phyloP scores from a whole-genome alignment of 768 basidiomycete genomes.

The Mrakia blollopis region DNA sequence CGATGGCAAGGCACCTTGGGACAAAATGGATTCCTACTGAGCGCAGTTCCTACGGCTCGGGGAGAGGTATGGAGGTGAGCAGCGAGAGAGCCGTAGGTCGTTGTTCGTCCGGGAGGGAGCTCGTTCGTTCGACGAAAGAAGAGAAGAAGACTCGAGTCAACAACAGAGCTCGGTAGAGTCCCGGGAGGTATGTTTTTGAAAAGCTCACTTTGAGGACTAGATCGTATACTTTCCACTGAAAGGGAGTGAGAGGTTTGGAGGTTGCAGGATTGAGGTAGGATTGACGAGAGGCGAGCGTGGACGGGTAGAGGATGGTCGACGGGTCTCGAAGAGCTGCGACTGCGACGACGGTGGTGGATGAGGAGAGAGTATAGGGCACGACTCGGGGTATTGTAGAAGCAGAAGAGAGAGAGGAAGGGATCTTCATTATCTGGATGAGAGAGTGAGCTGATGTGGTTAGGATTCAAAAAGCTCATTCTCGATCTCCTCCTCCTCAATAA shows the following conservation, averaged over 20 bases:
- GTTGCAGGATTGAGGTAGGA: conserved; percentile 6
- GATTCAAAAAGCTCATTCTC: no score
- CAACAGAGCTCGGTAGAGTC: not conserved
- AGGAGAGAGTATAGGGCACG: no score
- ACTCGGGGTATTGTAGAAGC: no score
- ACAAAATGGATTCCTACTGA: conserved; percentile 62
- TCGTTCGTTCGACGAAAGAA: not conserved
- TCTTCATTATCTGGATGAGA: no score
- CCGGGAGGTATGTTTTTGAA: not conserved
- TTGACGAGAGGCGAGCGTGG: not conserved
- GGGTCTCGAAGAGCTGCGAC: not conserved
- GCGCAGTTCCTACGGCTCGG: conserved; percentile 54
- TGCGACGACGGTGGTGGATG: no score
- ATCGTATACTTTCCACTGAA: conserved; percentile 21
- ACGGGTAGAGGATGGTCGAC: not conserved
- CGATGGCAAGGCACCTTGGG: conserved; percentile 68
- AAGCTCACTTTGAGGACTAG: not conserved
- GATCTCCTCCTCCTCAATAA: no score
- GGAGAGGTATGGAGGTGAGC: conserved; percentile 4
- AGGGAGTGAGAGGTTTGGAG: not conserved
- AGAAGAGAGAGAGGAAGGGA: no score
- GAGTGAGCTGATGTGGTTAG: no score
- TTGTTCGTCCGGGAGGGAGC: not conserved
- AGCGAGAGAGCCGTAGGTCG: conserved; percentile 7
- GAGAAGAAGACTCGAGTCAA: not conserved